Evolutionary conservation across 257 asterid genomes (phyloP), one percentile per base, ranked within the genome.

Genomic region (Nicotiana tomentosiformis): DNA sequence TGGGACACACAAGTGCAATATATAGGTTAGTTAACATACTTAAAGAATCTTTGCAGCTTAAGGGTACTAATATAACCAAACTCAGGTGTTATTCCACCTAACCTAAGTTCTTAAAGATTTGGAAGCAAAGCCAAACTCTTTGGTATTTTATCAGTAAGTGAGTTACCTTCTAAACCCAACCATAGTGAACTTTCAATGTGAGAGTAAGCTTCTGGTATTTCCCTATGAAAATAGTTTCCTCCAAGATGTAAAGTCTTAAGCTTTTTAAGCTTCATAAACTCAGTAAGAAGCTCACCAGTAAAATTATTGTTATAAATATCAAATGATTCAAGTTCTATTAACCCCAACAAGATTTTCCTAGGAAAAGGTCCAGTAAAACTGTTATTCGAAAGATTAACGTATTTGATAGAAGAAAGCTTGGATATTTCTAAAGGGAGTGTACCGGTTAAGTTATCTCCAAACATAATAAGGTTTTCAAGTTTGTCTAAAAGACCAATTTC

Each of bases 51-150:
- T 39, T 39, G 46, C 46, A 88, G 81, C 43, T 84, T 86, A 2
- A 92, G 97, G 0, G 91, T 77, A 30, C 88, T 15, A 0, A 87
- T 82, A 1, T 82, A 79, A 39, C 98, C 98, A 3, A 94, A 89
- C 84, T 93, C 97, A 82, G 91, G 89, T 61, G 99, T 98, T 12
- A 96, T 91, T 1, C 96, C 99, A 39, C 98, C 98, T 2, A 96
- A 85, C 20, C 64, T 88, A 3, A 96, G 93, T 60, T 89, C 84
- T 51, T 85, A 88, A 3, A 94, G 92, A 58, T 87, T 91, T 70
- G 85, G 90, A 30, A 96, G 89, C 84, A 39, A 66, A 6, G 95
- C 87, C 86, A 96, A 86, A 60, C 96, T 84, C 56, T 94, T 84
- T 7, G 98, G 99, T 17, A 94, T 90, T 49, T 14, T 88, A 2